Evolutionary conservation across 192 early-diverging fungal genomes (phyloP).

Genomic region (Coemansia sp.): DNA sequence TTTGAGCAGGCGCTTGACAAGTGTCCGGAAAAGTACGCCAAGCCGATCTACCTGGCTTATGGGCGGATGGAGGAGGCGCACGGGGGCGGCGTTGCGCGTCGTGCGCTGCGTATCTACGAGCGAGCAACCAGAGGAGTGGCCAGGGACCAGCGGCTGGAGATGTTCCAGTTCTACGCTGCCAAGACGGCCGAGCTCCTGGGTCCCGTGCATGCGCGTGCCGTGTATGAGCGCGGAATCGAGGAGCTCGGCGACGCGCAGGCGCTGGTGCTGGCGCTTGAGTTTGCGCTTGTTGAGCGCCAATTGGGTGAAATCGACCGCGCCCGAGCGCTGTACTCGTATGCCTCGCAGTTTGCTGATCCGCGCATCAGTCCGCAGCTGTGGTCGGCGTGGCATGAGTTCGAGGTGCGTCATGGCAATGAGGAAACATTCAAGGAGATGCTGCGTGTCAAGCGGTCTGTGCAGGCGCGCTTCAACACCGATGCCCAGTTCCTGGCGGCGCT

Average conservation of each 20-base stretch:
- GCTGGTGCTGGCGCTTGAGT: constrained; percentile 75
- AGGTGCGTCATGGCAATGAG: constrained; percentile 96
- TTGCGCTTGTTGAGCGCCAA: constrained; percentile 83
- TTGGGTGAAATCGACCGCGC: constrained; percentile 96
- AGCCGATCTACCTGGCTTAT: constrained; percentile 85
- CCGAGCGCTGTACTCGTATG: constrained; percentile 83
- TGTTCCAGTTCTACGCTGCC: constrained; percentile 89
- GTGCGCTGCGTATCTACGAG: constrained; percentile 94
- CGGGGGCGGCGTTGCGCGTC: constrained; percentile 72
- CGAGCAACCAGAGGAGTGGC: constrained; percentile 82
- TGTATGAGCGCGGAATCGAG: constrained; percentile 91
- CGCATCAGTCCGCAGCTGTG: constrained; percentile 75
- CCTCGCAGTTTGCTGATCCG: constrained; percentile 87
- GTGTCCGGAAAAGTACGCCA: constrained; percentile 84
- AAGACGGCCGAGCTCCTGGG: constrained; percentile 88
- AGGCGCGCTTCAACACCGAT: constrained; percentile 84
- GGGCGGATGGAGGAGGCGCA: constrained; percentile 91
- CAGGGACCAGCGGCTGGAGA: constrained; percentile 73
- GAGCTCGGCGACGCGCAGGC: constrained; percentile 81
- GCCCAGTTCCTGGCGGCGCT: constrained; percentile 60
- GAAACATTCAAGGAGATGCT: constrained; percentile 99
- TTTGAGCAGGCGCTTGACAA: constrained; percentile 92
- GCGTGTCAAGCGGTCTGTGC: constrained; percentile 85
- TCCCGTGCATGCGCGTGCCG: constrained; percentile 79
- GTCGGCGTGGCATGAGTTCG: constrained; percentile 94